phyloP scores from a whole-genome alignment of 2,329 filamentous ascomycete species.

The Penicillium sp. region DNA sequence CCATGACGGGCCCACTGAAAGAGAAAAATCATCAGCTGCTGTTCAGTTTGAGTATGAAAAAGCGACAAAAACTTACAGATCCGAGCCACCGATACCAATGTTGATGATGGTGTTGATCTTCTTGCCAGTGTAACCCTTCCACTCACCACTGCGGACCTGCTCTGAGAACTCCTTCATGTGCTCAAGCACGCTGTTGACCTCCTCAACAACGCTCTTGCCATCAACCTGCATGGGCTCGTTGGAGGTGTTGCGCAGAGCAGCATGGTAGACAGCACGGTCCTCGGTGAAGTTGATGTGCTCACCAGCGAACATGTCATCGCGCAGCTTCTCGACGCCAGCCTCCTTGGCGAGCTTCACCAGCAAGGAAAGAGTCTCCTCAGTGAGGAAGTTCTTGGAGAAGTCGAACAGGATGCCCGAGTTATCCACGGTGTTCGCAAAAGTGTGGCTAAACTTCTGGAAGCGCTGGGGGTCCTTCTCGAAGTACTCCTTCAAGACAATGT shows the following conservation, averaged over 20 bases:
- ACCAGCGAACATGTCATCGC: conserved; percentile 95
- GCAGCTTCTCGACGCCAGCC: conserved; percentile 86
- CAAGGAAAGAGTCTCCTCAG: conserved; percentile 84
- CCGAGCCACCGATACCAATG: conserved; percentile 95
- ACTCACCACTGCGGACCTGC: conserved; percentile 88
- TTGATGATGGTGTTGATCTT: conserved; percentile 96
- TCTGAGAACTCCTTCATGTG: conserved; percentile 99
- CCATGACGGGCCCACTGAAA: conserved; percentile 90
- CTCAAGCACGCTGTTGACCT: conserved; percentile 83
- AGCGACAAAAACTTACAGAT: conserved; percentile 69
- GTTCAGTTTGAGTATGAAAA: background rate
- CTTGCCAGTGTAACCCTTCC: conserved; percentile 98
- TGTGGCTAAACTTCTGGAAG: conserved; percentile 86
- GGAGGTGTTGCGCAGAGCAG: conserved; percentile 85
- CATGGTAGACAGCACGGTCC: conserved; percentile 91
- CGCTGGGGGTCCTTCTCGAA: conserved; percentile 86
- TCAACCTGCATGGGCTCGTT: conserved; percentile 82
- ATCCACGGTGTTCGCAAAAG: conserved; percentile 77
- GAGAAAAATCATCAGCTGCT: background rate
- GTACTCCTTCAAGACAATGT: conserved; percentile 88
- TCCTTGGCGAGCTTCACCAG: conserved; percentile 89
- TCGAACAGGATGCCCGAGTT: conserved; percentile 90
- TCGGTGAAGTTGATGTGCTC: conserved; percentile 99
- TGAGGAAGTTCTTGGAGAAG: conserved; percentile 98
- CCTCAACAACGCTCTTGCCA: conserved; percentile 90